phyloP scores from a whole-genome alignment of 345 rosid species.

The Rhizophora apiculata region DNA sequence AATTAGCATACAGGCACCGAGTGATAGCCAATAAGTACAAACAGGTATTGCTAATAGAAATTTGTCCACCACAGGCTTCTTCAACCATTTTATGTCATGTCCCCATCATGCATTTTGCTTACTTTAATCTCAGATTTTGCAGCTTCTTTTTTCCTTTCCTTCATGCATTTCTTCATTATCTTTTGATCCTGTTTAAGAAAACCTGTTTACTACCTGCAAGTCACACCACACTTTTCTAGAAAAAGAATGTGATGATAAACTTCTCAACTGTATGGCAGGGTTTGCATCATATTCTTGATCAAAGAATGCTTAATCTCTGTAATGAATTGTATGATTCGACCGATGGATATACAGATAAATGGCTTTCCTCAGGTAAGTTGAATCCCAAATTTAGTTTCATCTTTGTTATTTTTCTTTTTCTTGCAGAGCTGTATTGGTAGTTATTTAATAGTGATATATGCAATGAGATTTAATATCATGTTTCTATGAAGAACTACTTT shows the following conservation, averaged over 20 bases:
- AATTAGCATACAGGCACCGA: slow-evolving; percentile 73
- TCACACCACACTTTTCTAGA: slow-evolving; percentile 1
- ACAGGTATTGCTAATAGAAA: slow-evolving; percentile 40
- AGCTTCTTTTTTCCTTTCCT: not conserved
- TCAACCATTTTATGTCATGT: not conserved
- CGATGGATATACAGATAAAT: slow-evolving; percentile 71
- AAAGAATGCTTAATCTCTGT: slow-evolving; percentile 39
- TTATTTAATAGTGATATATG: too few relatives aligned
- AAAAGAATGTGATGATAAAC: not conserved
- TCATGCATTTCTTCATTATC: not conserved
- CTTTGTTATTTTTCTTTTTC: slow-evolving; percentile 3
- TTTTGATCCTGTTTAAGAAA: not conserved
- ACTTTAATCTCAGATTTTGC: not conserved
- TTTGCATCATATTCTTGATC: slow-evolving; percentile 43
- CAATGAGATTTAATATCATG: too few relatives aligned
- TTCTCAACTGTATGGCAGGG: slow-evolving; percentile 52
- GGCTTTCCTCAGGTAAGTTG: slow-evolving; percentile 76
- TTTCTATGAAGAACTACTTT: too few relatives aligned
- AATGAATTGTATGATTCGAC: slow-evolving; percentile 68
- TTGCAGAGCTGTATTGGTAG: not conserved
- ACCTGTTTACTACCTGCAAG: not conserved
- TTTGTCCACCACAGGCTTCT: slow-evolving; percentile 1
- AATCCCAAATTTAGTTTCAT: slow-evolving; percentile 5
- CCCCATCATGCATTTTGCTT: not conserved
- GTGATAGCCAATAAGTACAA: slow-evolving; percentile 49